phyloP scores from a whole-genome alignment of 345 rosid genomes.

The Odontarrhena argentea region DNA sequence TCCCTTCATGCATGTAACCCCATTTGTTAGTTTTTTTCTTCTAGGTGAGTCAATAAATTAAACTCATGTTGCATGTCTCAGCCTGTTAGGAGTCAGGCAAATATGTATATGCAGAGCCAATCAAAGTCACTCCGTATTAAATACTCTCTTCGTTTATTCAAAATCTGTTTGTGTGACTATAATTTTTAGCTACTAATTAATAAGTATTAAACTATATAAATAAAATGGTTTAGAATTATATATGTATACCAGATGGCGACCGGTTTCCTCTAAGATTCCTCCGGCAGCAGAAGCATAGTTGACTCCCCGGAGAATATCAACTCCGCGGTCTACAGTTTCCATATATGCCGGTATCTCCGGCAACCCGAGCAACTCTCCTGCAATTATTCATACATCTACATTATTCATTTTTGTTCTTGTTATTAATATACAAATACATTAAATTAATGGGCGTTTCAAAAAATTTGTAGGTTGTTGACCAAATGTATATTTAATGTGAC shows the following conservation, averaged over 20 bases:
- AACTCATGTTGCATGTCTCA: conserved; percentile 10
- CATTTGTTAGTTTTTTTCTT: background rate
- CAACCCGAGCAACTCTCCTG: conserved; percentile 66
- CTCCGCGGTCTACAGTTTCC: conserved; percentile 44
- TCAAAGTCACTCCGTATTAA: conserved; percentile 15
- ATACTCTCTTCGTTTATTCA: background rate
- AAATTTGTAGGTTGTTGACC: too few species aligned
- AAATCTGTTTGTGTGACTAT: background rate
- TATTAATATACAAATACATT: too few species aligned
- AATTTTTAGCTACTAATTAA: too few species aligned
- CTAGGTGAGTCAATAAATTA: background rate
- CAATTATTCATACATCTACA: background rate
- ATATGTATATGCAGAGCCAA: conserved; percentile 14
- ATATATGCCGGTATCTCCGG: conserved; percentile 65
- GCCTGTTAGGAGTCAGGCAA: background rate
- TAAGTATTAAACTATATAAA: too few species aligned
- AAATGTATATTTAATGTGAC: too few species aligned
- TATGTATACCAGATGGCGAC: conserved; percentile 49
- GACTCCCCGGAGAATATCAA: conserved; percentile 53
- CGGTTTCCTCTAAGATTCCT: conserved; percentile 74
- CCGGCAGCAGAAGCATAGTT: conserved; percentile 93
- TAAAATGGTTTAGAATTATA: background rate
- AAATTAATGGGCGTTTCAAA: too few species aligned
- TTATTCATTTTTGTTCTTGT: too few species aligned
- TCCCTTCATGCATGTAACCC: conserved; percentile 50